A percentile compares a stretch with the other conserved stretches of the same genome.
Evolutionary conservation across 257 asterid genomes (phyloP).

Genomic region (Salvia splendens): DNA sequence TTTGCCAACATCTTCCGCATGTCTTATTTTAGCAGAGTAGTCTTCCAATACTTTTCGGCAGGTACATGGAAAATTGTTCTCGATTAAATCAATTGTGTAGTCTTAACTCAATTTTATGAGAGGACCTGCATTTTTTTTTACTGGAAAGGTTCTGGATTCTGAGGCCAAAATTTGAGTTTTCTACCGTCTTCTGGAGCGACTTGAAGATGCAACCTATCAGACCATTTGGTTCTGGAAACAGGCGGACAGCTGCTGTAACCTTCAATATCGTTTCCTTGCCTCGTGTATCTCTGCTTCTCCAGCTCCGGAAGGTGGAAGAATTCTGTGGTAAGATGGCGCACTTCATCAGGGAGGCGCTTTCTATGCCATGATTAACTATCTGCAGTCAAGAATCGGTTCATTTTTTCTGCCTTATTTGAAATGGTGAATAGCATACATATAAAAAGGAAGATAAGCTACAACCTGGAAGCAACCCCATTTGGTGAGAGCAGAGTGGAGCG

Average conservation of each 20-base stretch:
- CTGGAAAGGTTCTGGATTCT: constrained; percentile 52
- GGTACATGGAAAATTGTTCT: neutral
- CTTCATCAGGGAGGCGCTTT: constrained; percentile 18
- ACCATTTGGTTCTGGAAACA: constrained; percentile 52
- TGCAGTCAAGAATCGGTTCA: constrained; percentile 11
- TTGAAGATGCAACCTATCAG: constrained; percentile 51
- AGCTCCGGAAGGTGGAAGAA: constrained; percentile 49
- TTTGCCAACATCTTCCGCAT: no score
- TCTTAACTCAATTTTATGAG: neutral
- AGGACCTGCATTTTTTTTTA: constrained; percentile 7
- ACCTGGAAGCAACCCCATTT: constrained; percentile 76
- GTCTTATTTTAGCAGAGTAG: constrained; percentile 29
- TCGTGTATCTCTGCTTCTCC: constrained; percentile 52
- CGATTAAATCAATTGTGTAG: neutral
- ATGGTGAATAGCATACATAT: no score
- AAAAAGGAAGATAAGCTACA: neutral
- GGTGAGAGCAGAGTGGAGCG: constrained; percentile 52
- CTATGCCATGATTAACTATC: constrained; percentile 69
- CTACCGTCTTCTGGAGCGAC: constrained; percentile 45
- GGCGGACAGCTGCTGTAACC: constrained; percentile 57
- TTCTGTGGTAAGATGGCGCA: constrained; percentile 18
- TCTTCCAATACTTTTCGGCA: constrained; percentile 45
- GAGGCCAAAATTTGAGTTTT: constrained; percentile 51
- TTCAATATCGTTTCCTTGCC: constrained; percentile 36
- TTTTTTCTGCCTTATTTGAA: neutral